These are phyloP conservation scores for Apiospora saccharicola DNA, from an alignment of 2,329 filamentous ascomycete genomes.

Conservation along the genomic window DNA sequence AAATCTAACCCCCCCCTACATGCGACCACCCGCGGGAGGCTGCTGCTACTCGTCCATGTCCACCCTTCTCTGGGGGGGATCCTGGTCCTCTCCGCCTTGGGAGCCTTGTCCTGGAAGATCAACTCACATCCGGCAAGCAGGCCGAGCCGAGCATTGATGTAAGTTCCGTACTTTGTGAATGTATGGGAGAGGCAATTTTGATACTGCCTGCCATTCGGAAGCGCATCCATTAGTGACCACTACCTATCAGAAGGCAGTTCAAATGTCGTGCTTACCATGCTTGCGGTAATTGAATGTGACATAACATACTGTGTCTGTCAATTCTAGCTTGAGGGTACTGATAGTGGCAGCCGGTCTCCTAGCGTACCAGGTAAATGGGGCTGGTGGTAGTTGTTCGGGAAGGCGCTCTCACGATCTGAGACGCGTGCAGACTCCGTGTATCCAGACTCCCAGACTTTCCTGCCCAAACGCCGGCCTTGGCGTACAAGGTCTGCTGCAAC, in stretches of 20 bases:
- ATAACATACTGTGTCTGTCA: not conserved
- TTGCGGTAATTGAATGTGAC: not conserved
- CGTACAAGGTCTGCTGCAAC: not conserved
- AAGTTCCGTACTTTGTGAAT: not conserved
- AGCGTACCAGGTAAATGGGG: not conserved
- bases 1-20: not conserved
- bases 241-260: too few relatives aligned
- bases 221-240: too few relatives aligned
- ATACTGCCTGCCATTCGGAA: too few relatives aligned
- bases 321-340: not conserved
- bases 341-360: not conserved
- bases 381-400: not conserved
- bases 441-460: conserved; percentile 8
- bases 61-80: not conserved
- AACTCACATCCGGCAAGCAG: conserved; percentile 2
- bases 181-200: not conserved
- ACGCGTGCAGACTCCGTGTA: not conserved
- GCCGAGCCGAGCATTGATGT: not conserved
- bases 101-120: conserved; percentile 7
- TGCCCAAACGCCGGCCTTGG: conserved; percentile 13
- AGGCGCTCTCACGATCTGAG: conserved; percentile 15
- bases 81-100: not conserved
- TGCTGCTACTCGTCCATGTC: not conserved
- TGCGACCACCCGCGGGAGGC: not conserved
- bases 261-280: too few relatives aligned